A percentile compares a stretch with the other conserved stretches of the same genome.
These are phyloP conservation scores for Clavispora santaluciae DNA, from an alignment of 805 yeast genomes.

Conservation along the genomic window DNA sequence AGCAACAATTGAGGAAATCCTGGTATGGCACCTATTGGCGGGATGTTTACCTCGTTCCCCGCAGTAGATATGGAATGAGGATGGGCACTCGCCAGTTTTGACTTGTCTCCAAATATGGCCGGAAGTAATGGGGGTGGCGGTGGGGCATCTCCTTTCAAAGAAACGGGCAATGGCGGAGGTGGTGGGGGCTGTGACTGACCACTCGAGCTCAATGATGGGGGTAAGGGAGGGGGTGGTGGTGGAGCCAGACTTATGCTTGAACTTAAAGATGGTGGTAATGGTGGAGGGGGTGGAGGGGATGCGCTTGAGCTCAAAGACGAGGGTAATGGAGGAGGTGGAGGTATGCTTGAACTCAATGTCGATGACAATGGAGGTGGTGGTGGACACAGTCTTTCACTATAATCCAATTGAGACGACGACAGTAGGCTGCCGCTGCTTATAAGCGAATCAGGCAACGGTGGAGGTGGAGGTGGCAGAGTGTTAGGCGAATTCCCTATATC, in stretches of 20 bases:
- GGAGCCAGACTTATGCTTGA: neutral
- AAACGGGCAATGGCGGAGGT: slow-evolving; percentile 1
- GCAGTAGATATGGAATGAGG: too few species aligned
- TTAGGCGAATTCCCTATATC: too few species aligned
- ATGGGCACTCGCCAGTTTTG: neutral
- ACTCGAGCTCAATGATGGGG: neutral
- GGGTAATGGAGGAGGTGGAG: neutral
- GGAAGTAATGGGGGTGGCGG: slow-evolving; percentile 2
- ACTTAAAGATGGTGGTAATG: neutral
- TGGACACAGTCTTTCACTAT: slow-evolving; percentile 2
- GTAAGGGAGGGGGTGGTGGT: slow-evolving; percentile 6
- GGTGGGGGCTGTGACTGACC: neutral
- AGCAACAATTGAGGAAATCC: neutral
- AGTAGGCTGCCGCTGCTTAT: too few species aligned
- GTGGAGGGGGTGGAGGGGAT: slow-evolving; percentile 2
- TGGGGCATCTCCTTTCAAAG: neutral
- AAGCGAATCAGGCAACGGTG: slow-evolving; percentile 1
- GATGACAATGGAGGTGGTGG: slow-evolving; percentile 6
- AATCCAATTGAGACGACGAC: neutral
- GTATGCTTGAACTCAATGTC: neutral
- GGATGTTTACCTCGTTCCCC: too few species aligned
- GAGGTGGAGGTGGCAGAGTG: neutral
- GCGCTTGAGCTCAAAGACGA: neutral
- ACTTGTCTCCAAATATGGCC: neutral
- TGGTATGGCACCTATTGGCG: neutral